Base-by-base conservation (phyloP, 352 stramenopile genomes). In the Pythium aphanidermatum region DNA sequence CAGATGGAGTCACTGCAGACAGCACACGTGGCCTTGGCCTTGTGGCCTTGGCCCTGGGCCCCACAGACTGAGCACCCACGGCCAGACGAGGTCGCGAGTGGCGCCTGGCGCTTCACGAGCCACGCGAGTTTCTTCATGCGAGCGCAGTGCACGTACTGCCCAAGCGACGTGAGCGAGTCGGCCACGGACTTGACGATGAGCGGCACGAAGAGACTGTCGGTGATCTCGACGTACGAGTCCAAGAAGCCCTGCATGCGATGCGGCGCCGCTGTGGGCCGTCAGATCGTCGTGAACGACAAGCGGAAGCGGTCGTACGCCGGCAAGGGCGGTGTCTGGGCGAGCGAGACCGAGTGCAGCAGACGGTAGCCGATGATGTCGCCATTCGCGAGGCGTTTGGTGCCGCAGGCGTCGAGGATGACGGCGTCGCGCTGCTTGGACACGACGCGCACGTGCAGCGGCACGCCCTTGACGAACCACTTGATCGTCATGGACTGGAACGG, bases 81-180 rank as follows among this genome's bases (percentile, higher is more conserved):
- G n/a, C n/a, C n/a, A n/a, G n/a, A n/a, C n/a, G n/a, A n/a, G n/a
- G n/a, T n/a, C n/a, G n/a, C n/a, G n/a, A n/a, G n/a, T n/a, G n/a
- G n/a, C n/a, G n/a, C n/a, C n/a, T n/a, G n/a, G n/a, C n/a, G n/a
- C n/a, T n/a, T n/a, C 46, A 57, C 53, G 35, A 80, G 63, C 72
- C 75, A 87, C 47, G 68, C 41, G 13, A 86, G 64, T 40, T 86
- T 88, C 36, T 78, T 77, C 70, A 84, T 79, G 13, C 72, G 63
- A 8, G 65, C 68, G 51, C 71, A 78, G 20, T 79, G 38, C 38
- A 85, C 60, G 25, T 61, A 54, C 9, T 37, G 50, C 0, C 61
- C 57, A 0, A 62, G 58, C 14, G 68, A 58, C 30, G 63, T 51
- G 44, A 85, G 58, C 4, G 55, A 41, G 2, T 77, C 41, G 13